Conservation (phyloP, 1,284 basidiomycete species). For the Fomitopsis palustris region DNA sequence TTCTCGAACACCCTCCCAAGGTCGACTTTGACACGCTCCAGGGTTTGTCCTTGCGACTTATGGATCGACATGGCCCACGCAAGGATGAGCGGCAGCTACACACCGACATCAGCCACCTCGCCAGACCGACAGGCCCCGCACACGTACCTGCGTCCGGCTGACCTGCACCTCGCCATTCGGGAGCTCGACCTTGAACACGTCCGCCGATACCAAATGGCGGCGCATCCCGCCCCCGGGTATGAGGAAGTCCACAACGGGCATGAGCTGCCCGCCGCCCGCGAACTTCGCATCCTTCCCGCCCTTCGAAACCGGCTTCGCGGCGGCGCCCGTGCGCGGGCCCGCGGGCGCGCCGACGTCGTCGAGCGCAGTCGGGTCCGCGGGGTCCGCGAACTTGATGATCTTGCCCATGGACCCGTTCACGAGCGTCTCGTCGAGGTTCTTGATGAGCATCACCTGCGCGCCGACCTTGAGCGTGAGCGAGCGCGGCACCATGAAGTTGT, state of each 20-base stretch:
- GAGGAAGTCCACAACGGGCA: slow-evolving; percentile 34
- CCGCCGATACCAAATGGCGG: slow-evolving; percentile 51
- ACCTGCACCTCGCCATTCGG: slow-evolving; percentile 82
- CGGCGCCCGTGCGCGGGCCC: background rate
- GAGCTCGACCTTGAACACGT: slow-evolving; percentile 83
- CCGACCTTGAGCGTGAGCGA: slow-evolving; percentile 26
- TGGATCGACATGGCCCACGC: slow-evolving; percentile 95
- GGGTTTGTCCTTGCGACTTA: slow-evolving; percentile 89
- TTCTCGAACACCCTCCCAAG: slow-evolving; percentile 85
- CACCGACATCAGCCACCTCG: slow-evolving; percentile 12
- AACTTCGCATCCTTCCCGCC: slow-evolving; percentile 15
- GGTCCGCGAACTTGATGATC: slow-evolving; percentile 55
- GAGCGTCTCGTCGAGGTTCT: slow-evolving; percentile 66
- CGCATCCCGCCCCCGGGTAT: slow-evolving; percentile 35
- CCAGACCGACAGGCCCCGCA: background rate
- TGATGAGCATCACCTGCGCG: slow-evolving; percentile 54
- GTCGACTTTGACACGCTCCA: slow-evolving; percentile 85
- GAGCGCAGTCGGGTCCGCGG: slow-evolving; percentile 10
- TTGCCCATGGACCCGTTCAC: slow-evolving; percentile 85
- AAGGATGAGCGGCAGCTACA: slow-evolving; percentile 75
- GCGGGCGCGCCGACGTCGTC: slow-evolving; percentile 19
- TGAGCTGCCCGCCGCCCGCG: slow-evolving; percentile 11
- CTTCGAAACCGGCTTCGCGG: slow-evolving; percentile 21
- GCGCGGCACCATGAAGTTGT: slow-evolving; percentile 30
- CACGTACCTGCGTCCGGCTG: slow-evolving; percentile 61